Percentiles rank a stretch among this genome's conserved stretches.
Evolutionary conservation across 1,284 basidiomycete species (phyloP).

Genomic region (Malassezia nana): DNA sequence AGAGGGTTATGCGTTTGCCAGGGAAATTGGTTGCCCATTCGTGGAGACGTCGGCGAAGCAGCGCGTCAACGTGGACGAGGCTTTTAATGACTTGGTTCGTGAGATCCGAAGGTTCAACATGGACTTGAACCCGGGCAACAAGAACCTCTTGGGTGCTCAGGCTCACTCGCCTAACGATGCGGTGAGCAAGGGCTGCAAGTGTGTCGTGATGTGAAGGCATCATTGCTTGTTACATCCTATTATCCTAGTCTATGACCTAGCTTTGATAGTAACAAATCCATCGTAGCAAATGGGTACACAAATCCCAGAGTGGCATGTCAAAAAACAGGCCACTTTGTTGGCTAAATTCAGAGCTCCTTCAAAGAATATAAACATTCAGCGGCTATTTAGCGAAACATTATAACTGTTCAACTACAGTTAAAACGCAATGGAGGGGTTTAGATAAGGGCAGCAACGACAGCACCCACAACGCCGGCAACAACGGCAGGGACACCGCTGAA

Average conservation of each 20-base stretch:
- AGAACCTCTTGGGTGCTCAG: neutral
- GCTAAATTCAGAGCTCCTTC: no score
- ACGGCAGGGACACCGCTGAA: constrained; percentile 18
- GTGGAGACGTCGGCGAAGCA: constrained; percentile 99
- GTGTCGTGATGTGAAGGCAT: constrained; percentile 9
- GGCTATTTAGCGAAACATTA: constrained; percentile 2
- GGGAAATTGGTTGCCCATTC: constrained; percentile 91
- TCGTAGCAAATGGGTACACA: neutral
- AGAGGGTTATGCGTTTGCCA: constrained; percentile 96
- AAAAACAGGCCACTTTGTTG: neutral
- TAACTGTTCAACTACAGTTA: neutral
- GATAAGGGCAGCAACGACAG: constrained; percentile 17
- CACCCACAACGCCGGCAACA: constrained; percentile 17
- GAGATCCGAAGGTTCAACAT: constrained; percentile 94
- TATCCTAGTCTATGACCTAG: neutral
- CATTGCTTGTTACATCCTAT: neutral
- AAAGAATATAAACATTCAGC: neutral
- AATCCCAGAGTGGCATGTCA: neutral
- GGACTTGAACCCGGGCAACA: constrained; percentile 17
- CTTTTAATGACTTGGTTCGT: constrained; percentile 90
- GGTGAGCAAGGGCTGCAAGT: constrained; percentile 7
- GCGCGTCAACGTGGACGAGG: constrained; percentile 95
- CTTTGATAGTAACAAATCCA: neutral
- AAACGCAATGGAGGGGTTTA: constrained; percentile 5
- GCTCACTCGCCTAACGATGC: neutral